Base-by-base conservation (phyloP, 129 eudicot species). In the Heracleum sosnowskyi region DNA sequence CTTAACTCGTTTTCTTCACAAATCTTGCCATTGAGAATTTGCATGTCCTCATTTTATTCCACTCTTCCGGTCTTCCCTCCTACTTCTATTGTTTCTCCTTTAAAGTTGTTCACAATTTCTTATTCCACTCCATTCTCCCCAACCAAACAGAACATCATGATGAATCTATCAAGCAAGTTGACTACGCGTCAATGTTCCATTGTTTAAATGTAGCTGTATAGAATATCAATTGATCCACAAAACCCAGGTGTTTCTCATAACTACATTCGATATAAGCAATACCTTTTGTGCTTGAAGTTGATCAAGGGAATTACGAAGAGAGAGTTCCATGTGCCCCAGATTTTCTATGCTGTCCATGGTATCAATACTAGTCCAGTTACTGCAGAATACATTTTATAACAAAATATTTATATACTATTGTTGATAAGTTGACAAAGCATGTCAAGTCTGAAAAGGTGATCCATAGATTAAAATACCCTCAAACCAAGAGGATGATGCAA, bases 241-340 rank as follows among this genome's bases (percentile, higher is more conserved):
- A 39, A 72, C 20, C 51, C 26, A 41, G 15, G 15, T 26, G 15
- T 41, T 41, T 34, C 31, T 20, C 31, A 72, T n/a, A 40, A 39
- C 7, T 37, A 72, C 26, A n/a, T 20, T 39, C 35, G 29, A 72
- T 41, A 72, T 1, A 72, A 72, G 24, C 26, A 44, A 45, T 74
- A 74, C 77, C 77, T 74, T 74, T 33, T 4, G 60, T 28, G 39
- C 44, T 28, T 74, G 77, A 74, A 74, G 77, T 44, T 74, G 77
- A 44, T 74, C 46, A 74, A 74, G 77, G 34, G 77, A 74, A 42
- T 44, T 44, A 74, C 60, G 62, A 74, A 74, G 77, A 74, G 39
- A 74, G 49, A 74, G 35, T 74, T 74, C 77, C 77, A 74, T 74
- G 28, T 44, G 57, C 60, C 77, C 77, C 39, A 74, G 77, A 44